Evolutionary conservation across 371 early-diverging fungal species (phyloP).

Genomic region (Ordospora pajunii): DNA sequence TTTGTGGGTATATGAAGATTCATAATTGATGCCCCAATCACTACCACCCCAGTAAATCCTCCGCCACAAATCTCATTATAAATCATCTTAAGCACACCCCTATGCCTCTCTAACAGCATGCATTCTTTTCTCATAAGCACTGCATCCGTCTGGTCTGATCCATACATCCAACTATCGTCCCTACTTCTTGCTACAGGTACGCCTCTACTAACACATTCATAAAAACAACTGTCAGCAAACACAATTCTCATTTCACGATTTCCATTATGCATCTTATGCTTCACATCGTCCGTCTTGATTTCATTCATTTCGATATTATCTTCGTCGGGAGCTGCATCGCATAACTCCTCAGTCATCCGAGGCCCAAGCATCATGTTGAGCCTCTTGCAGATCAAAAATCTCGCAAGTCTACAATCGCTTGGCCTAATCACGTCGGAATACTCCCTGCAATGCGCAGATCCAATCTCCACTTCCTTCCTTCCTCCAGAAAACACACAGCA

Average conservation of each 20-base stretch:
- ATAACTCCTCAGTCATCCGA: too few species aligned
- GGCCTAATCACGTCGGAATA: too few species aligned
- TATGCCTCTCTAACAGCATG: neutral
- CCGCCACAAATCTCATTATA: too few species aligned
- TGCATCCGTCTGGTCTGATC: neutral
- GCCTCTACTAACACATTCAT: neutral
- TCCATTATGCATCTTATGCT: neutral
- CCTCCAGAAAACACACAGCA: too few species aligned
- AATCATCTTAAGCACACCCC: neutral
- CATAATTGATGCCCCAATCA: neutral
- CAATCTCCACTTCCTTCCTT: too few species aligned
- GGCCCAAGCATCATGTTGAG: too few species aligned
- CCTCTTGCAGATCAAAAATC: too few species aligned
- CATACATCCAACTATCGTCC: neutral
- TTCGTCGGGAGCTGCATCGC: too few species aligned
- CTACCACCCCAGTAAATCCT: neutral
- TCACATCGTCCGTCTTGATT: neutral
- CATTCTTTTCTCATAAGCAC: neutral
- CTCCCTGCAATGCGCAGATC: too few species aligned
- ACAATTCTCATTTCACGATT: neutral
- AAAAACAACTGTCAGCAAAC: neutral
- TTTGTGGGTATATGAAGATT: neutral
- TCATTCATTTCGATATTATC: conserved; percentile 1
- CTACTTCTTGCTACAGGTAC: neutral
- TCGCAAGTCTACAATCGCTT: too few species aligned